Base-by-base conservation (phyloP, 352 stramenopile genomes). In the Saprolegnia diclina region DNA sequence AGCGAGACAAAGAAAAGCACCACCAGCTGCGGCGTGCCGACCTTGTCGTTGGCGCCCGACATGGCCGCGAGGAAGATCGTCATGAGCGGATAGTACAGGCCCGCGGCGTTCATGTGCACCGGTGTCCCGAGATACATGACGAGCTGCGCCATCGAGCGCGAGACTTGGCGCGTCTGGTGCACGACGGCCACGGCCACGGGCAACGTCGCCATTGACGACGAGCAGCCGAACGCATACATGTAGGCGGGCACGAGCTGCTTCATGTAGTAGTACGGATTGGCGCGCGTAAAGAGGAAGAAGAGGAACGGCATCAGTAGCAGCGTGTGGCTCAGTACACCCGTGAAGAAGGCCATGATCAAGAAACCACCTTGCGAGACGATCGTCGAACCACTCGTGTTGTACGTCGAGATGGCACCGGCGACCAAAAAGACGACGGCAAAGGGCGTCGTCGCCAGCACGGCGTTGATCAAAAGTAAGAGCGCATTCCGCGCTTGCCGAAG, bases 211-310 rank as follows among this genome's bases (percentile, higher is more conserved):
- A 90, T 82, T 5, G 85, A 93, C 19, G 85, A 93, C 11, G 82
- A 82, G 40, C 81, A 89, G 24, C 83, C 83, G 18, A 91, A 52
- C 29, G 73, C 79, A 70, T 86, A 90, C 52, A 93, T 76, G 73
- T 88, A 91, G 13, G 81, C 84, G 1, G 85, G 83, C 1, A 88
- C 4, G 55, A 93, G 76, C 57, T 91, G 76, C 32, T 59, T 59
- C 77, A 93, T 91, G 76, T 81, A 93, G 9, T 57, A 40, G 77
- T 86, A 90, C 64, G 85, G 85, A 57, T 91, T 91, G 45, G 67
- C 76, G 38, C 74, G 78, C 16, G 82, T 89, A 53, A 81, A 73
- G 29, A 82, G 18, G 55, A 76, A 65, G 55, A 91, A 86, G 22
- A 87, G 56, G 6, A 76, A 13, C 0, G 85, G 85, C 38, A 91